Conservation (phyloP, 495 filamentous ascomycete genomes). For the Articulospora tetracladia region DNA sequence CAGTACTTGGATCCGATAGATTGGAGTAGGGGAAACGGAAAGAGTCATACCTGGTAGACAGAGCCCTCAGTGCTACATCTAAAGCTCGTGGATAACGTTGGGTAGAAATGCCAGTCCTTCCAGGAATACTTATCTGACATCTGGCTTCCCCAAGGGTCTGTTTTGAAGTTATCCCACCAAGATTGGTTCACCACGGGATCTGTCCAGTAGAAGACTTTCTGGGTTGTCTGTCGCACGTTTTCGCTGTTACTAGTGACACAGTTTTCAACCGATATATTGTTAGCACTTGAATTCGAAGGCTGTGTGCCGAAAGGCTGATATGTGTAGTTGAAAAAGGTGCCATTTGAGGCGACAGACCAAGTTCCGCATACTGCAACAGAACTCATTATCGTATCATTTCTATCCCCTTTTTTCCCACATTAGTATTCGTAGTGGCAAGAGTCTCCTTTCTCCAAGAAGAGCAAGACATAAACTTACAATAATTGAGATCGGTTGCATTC, state of each 20-base stretch:
- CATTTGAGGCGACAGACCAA: neutral
- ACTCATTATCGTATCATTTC: neutral
- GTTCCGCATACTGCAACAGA: neutral
- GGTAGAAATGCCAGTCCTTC: neutral
- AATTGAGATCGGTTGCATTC: neutral
- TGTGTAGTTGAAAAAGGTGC: neutral
- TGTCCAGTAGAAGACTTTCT: neutral
- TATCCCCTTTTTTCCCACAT: no score
- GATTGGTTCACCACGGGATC: neutral
- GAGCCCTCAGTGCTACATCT: neutral
- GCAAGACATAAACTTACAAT: neutral
- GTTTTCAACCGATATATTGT: neutral
- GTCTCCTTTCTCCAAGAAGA: no score
- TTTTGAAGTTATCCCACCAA: neutral
- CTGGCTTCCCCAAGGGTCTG: neutral
- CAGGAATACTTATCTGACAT: neutral
- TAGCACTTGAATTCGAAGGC: neutral
- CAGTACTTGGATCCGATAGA: neutral
- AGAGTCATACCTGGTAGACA: neutral
- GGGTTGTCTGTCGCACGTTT: neutral
- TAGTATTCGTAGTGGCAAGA: no score
- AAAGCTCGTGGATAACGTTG: neutral
- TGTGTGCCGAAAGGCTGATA: neutral
- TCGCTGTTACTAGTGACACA: neutral
- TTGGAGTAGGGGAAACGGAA: neutral